Evolutionary conservation across 495 filamentous ascomycete genomes (phyloP).

Genomic region (Bacidia gigantensis): DNA sequence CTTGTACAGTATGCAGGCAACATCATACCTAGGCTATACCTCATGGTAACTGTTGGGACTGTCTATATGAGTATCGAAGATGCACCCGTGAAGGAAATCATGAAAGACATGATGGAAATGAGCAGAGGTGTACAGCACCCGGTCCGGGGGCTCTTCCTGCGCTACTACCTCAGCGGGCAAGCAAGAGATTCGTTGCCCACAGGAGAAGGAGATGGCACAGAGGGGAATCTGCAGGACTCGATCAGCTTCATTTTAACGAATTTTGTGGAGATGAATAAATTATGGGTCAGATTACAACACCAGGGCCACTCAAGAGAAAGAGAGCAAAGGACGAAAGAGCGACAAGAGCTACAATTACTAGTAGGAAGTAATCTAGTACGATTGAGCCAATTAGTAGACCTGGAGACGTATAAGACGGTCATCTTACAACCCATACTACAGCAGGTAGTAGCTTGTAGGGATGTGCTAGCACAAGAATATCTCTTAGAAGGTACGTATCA

Average conservation of each 20-base stretch:
- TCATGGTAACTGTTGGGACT: conserved; percentile 97
- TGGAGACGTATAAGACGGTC: conserved; percentile 81
- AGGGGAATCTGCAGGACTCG: conserved; percentile 92
- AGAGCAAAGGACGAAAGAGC: conserved; percentile 82
- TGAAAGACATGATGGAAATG: conserved; percentile 99
- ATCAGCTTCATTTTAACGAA: conserved; percentile 96
- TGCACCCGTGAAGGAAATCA: conserved; percentile 97
- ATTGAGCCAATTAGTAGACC: conserved; percentile 87
- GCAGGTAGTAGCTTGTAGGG: conserved; percentile 93
- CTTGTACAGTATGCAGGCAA: conserved; percentile 98
- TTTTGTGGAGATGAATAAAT: conserved; percentile 99
- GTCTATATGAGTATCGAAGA: conserved; percentile 98
- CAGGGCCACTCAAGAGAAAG: conserved; percentile 93
- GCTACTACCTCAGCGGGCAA: conserved; percentile 92
- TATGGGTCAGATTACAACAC: conserved; percentile 95
- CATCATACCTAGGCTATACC: conserved; percentile 87
- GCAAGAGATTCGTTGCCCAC: conserved; percentile 75
- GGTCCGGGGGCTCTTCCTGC: conserved; percentile 81
- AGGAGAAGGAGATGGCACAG: conserved; percentile 73
- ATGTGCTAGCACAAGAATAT: conserved; percentile 95
- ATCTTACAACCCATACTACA: conserved; percentile 83
- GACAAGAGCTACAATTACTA: conserved; percentile 86
- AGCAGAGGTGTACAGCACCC: conserved; percentile 94
- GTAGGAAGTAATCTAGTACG: conserved; percentile 93
- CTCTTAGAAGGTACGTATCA: conserved; percentile 58